Percentiles rank a stretch among this genome's conserved stretches.
Evolutionary conservation across 495 filamentous ascomycete genomes (phyloP).

Genomic region (Tricharina praecox): DNA sequence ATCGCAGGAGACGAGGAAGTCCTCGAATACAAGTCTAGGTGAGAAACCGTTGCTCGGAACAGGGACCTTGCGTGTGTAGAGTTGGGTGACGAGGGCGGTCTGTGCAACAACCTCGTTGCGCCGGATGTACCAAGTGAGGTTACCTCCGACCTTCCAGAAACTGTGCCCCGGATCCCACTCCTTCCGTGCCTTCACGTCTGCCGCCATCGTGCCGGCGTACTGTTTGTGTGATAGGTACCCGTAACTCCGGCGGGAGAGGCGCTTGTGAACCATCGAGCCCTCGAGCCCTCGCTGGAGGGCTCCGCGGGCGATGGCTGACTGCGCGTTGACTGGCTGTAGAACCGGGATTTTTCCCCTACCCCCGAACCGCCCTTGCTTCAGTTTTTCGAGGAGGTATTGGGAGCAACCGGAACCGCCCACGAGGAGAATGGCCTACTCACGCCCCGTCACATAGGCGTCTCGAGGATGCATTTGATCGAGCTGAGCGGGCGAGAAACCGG

Average conservation of each 20-base stretch:
- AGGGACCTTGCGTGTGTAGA: neutral
- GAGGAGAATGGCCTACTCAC: constrained; percentile 46
- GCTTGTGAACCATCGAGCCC: constrained; percentile 14
- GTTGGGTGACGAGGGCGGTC: neutral
- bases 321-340: constrained; percentile 45
- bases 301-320: constrained; percentile 17
- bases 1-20: neutral
- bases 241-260: neutral
- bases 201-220: neutral
- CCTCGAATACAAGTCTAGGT: neutral
- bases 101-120: neutral
- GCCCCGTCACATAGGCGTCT: no score
- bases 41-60: neutral
- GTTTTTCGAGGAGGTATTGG: constrained; percentile 43
- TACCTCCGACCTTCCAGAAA: neutral
- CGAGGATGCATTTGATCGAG: no score
- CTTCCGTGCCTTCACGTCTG: neutral
- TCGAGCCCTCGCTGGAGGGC: constrained; percentile 18
- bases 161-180: neutral
- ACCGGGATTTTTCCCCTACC: constrained; percentile 31
- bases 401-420: constrained; percentile 55
- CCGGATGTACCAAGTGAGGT: neutral
- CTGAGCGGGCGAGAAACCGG: no score
- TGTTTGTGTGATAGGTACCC: neutral
- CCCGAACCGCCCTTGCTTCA: constrained; percentile 31